Evolutionary conservation across 495 filamentous ascomycete species (phyloP), one percentile per base, ranked within the genome.

Genomic region (Haplographium delicatum): DNA sequence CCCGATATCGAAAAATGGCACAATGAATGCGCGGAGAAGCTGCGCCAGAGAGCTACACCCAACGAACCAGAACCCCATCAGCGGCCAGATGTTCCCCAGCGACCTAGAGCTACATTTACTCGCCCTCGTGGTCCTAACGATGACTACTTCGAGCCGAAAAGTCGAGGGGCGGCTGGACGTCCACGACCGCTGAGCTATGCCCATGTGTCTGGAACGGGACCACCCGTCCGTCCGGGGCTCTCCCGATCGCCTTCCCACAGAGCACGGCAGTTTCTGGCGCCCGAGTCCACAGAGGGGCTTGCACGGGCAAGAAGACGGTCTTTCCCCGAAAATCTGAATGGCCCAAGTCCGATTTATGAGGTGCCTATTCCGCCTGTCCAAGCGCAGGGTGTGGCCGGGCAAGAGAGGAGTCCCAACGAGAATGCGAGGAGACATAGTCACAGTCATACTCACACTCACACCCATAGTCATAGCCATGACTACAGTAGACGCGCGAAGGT

Each of bases 1-100:
- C 62, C 70, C 9, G 85, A 86, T 16, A 93, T 91, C 66, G 75
- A 88, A 33, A 65, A 72, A 48, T 98, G 93, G 93, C 88, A 97
- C 61, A 80, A 89, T 53, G 70, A 71, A 4, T 87, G 91, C 37
- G 72, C 74, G 3, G 64, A 76, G 30, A 75, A 72, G 53, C 63
- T 87, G 24, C 68, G 72, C 8, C 68, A 68, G 44, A 62, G 69
- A 33, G 61, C 58, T 13, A 51, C 51, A 10, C 51, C 52, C 0
- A 26, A 35, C 10, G 28, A 34, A 5, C 19, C n/a, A 19, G 50
- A 45, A 5, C n/a, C n/a, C n/a, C n/a, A n/a, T n/a, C 8, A 28
- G 10, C 28, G 41, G 16, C 53, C 51, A 2, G 15, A 58, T 40
- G 25, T 57, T 23, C 57, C 60, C 26, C 57, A 57, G 1, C 22